phyloP scores from a whole-genome alignment of 768 basidiomycete genomes.

The Hericium erinaceus region DNA sequence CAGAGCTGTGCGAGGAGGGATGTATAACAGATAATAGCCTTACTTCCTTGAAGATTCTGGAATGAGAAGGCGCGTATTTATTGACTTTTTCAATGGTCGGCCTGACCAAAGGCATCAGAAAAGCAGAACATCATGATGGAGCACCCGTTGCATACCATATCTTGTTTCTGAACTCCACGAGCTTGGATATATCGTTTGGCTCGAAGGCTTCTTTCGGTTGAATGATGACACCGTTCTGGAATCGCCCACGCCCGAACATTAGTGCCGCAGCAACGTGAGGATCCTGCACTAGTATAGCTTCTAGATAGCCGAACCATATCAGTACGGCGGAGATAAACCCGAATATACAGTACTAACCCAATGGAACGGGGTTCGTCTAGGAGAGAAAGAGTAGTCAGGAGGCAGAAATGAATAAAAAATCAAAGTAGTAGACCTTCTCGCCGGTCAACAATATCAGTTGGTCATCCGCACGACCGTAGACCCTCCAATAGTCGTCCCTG shows the following conservation, averaged over 20 bases:
- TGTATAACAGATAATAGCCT: too few species aligned
- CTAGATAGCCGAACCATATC: neutral
- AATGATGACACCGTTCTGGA: constrained; percentile 1
- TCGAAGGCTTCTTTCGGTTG: neutral
- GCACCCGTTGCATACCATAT: neutral
- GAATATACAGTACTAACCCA: neutral
- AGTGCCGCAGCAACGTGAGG: neutral
- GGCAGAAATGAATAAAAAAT: neutral
- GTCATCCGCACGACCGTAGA: neutral
- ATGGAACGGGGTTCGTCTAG: constrained; percentile 3
- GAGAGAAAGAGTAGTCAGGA: too few species aligned
- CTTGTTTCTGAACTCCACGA: neutral
- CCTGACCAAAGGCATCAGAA: constrained; percentile 15
- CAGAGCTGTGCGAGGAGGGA: too few species aligned
- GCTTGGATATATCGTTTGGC: neutral
- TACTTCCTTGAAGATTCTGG: constrained; percentile 39
- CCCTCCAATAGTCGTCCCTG: neutral
- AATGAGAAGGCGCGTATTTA: constrained; percentile 33
- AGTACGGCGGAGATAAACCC: neutral
- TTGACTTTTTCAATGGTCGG: constrained; percentile 32
- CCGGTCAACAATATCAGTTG: neutral
- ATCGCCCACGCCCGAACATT: neutral
- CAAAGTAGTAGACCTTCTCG: neutral
- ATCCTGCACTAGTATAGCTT: neutral
- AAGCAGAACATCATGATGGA: neutral